Conservation (phyloP, 2,329 filamentous ascomycete genomes). For the Scedosporium boydii region DNA sequence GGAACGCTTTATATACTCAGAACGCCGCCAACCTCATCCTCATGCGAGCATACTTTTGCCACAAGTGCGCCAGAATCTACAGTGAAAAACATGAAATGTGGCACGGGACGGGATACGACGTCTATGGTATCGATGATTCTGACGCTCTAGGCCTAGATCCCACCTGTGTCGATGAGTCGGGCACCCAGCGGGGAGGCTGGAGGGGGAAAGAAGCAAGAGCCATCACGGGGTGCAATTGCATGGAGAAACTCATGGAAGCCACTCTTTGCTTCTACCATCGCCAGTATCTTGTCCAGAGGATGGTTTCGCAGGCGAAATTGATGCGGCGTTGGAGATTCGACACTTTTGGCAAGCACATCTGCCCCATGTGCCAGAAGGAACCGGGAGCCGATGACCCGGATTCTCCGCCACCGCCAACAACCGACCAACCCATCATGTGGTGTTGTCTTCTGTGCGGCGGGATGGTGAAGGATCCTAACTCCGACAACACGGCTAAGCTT, state of each 20-base stretch:
- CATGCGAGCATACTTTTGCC: slow-evolving; percentile 27
- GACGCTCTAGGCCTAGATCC: neutral
- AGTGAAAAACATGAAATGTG: slow-evolving; percentile 3
- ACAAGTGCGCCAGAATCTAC: slow-evolving; percentile 14
- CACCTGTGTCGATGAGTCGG: neutral
- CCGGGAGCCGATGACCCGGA: slow-evolving; percentile 16
- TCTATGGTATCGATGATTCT: slow-evolving; percentile 17
- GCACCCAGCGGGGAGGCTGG: neutral
- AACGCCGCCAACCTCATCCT: slow-evolving; percentile 11
- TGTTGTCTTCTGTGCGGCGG: slow-evolving; percentile 23
- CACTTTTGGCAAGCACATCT: slow-evolving; percentile 16
- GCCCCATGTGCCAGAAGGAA: slow-evolving; percentile 13
- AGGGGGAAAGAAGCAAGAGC: slow-evolving; percentile 6
- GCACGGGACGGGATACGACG: slow-evolving; percentile 10
- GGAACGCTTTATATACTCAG: slow-evolving; percentile 9
- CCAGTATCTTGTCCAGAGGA: slow-evolving; percentile 15
- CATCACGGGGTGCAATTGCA: slow-evolving; percentile 28
- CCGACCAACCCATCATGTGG: slow-evolving; percentile 14
- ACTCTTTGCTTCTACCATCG: slow-evolving; percentile 27
- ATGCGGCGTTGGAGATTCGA: slow-evolving; percentile 18
- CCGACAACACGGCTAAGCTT: neutral
- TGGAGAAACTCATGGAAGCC: slow-evolving; percentile 20
- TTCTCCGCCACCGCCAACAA: slow-evolving; percentile 5
- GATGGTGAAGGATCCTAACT: slow-evolving; percentile 10
- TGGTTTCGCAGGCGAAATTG: slow-evolving; percentile 13